Base-by-base conservation (phyloP, 2,329 filamentous ascomycete genomes). In the Periconia sp. region DNA sequence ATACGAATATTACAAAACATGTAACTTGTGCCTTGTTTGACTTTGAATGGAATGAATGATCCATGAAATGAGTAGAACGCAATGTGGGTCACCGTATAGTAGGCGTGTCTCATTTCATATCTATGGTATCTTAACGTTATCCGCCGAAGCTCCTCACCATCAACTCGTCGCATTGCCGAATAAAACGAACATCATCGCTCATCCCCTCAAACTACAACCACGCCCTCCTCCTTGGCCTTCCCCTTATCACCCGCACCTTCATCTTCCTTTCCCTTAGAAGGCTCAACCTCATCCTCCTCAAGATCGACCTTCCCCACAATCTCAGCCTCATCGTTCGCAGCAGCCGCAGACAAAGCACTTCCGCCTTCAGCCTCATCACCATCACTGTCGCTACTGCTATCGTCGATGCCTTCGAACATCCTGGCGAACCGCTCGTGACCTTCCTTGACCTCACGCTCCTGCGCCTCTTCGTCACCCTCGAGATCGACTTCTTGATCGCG, bases 381-480 rank as follows among this genome's bases (percentile, higher is more conserved):
- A 35, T 57, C 49, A 40, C 60, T 64, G 30, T 67, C 66, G n/a
- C 64, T 63, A 59, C 66, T 65, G 42, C 63, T 67, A 30, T 53
- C 56, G 50, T 71, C 69, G 35, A 70, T 69, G 9, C 66, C 66
- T 55, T 69, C 69, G 35, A 72, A 73, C 63, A 73, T 62, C 13
- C 61, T 61, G 44, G 63, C 60, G 45, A 73, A 70, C 45, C 67
- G 61, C 52, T 70, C 65, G 41, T 71, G 66, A 1, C 65, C 69
- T 57, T 70, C 65, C n/a, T 64, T 57, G 37, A 65, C 64, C 47
- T 69, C 68, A 41, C 70, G 57, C 45, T 66, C 62, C 47, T 66
- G 61, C 2, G 60, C 60, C 30, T 41, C 49, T 14, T 59, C 52
- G 6, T 56, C 52, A 5, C 60, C 53, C 1, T 59, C 57, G 2